Percentiles rank a stretch among this genome's conserved stretches.
phyloP scores from a whole-genome alignment of 2,329 filamentous ascomycete species.

The Scytalidium lignicola region DNA sequence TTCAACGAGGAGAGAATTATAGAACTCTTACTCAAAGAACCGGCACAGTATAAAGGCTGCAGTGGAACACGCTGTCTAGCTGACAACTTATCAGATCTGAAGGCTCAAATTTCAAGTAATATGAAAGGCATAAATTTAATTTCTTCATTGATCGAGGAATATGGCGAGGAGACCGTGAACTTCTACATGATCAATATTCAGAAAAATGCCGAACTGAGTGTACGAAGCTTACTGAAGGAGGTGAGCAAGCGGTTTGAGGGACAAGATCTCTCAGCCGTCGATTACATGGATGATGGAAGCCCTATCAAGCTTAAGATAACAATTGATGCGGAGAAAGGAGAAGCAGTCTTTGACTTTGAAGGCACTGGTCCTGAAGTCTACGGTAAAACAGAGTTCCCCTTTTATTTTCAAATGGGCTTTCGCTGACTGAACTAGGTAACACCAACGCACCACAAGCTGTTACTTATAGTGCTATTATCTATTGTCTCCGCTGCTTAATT shows the following conservation, averaged over 20 bases:
- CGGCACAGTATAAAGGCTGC: slow-evolving; percentile 69
- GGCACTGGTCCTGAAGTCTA: slow-evolving; percentile 78
- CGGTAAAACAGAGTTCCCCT: slow-evolving; percentile 35
- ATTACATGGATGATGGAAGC: slow-evolving; percentile 84
- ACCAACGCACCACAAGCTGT: slow-evolving; percentile 79
- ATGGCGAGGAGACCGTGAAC: slow-evolving; percentile 70
- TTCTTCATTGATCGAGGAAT: slow-evolving; percentile 68
- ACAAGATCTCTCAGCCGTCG: slow-evolving; percentile 65
- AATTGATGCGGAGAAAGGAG: slow-evolving; percentile 68
- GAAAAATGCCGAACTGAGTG: slow-evolving; percentile 70
- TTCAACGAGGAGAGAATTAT: slow-evolving; percentile 76
- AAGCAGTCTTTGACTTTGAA: slow-evolving; percentile 72
- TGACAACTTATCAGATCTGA: slow-evolving; percentile 82
- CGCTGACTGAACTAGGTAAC: slow-evolving; percentile 43
- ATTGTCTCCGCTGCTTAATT: slow-evolving; percentile 76
- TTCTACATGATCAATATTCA: slow-evolving; percentile 84
- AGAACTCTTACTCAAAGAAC: slow-evolving; percentile 66
- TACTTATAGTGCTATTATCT: slow-evolving; percentile 80
- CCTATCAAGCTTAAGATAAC: slow-evolving; percentile 71
- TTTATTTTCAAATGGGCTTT: background rate
- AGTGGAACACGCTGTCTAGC: slow-evolving; percentile 72
- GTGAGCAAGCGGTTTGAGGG: slow-evolving; percentile 66
- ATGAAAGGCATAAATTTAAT: slow-evolving; percentile 81
- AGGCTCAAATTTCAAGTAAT: slow-evolving; percentile 82
- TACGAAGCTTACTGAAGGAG: slow-evolving; percentile 66